These are phyloP conservation scores for Platanthera guangdongensis DNA, from an alignment of 106 monocot species.

Conservation along the genomic window DNA sequence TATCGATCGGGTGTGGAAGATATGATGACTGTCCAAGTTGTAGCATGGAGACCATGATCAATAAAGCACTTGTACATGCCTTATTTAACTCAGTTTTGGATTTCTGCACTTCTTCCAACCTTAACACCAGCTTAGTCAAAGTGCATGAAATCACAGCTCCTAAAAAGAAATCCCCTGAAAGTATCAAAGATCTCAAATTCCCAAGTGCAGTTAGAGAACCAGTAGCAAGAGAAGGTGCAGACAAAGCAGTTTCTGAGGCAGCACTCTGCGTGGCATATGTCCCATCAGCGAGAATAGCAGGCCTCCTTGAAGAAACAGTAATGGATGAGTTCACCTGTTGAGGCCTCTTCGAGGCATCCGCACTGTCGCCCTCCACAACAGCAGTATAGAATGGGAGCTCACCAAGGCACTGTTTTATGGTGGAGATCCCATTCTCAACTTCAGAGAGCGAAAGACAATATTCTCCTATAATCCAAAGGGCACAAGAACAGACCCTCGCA, in stretches of 20 bases:
- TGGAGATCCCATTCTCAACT: conserved; percentile 63
- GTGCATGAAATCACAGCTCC: conserved; percentile 73
- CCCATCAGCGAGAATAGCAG: conserved; percentile 82
- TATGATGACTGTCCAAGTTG: conserved; percentile 73
- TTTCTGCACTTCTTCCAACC: conserved; percentile 82
- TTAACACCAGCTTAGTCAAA: conserved; percentile 71
- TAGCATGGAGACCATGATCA: conserved; percentile 77
- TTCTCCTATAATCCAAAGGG: conserved; percentile 84
- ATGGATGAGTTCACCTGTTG: conserved; percentile 34
- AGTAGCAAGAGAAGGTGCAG: conserved; percentile 39
- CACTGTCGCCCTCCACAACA: no score
- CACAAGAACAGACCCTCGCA: conserved; percentile 68
- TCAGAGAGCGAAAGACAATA: conserved; percentile 81
- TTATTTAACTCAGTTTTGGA: conserved; percentile 61
- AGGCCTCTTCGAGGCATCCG: conserved; percentile 16
- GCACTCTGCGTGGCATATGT: conserved; percentile 94
- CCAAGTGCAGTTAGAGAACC: conserved; percentile 44
- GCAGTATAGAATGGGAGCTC: conserved; percentile 75
- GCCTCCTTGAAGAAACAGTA: conserved; percentile 64
- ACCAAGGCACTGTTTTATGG: conserved; percentile 84
- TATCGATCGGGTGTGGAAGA: conserved; percentile 69
- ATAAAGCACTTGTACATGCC: conserved; percentile 32
- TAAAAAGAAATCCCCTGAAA: conserved; percentile 77
- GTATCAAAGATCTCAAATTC: conserved; percentile 69
- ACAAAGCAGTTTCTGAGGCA: conserved; percentile 55